These are phyloP conservation scores for Colletotrichum nymphaeae DNA, from an alignment of 2,329 filamentous ascomycete genomes.

Conservation along the genomic window DNA sequence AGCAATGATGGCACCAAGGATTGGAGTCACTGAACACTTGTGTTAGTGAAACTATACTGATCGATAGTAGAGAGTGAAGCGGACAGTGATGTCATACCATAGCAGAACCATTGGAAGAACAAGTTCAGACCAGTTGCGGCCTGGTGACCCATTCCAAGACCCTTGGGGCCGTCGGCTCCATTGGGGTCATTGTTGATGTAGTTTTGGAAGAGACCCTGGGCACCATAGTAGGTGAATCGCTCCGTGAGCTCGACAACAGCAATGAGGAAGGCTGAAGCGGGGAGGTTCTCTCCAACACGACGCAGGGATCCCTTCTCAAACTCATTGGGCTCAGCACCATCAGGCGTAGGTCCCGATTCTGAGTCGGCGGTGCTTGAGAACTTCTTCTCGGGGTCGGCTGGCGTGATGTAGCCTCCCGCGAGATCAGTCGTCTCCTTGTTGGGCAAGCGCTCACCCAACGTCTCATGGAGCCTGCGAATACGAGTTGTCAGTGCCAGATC, in stretches of 20 bases:
- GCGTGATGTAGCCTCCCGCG: conserved; percentile 39
- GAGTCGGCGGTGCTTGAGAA: conserved; percentile 31
- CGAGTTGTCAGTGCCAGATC: conserved; percentile 4
- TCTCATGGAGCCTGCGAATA: conserved; percentile 42
- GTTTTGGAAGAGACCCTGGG: conserved; percentile 66
- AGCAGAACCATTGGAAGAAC: conserved; percentile 66
- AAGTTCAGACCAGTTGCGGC: conserved; percentile 65
- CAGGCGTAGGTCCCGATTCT: conserved; percentile 47
- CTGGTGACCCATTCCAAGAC: conserved; percentile 65
- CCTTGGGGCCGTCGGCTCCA: conserved; percentile 56
- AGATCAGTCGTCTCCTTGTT: conserved; percentile 40
- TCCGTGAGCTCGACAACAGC: conserved; percentile 67
- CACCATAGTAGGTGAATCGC: conserved; percentile 69
- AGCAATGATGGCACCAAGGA: conserved; percentile 65
- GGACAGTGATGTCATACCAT: conserved; percentile 40
- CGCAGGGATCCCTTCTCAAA: conserved; percentile 62
- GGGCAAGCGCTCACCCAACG: conserved; percentile 41
- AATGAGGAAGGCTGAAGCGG: conserved; percentile 66
- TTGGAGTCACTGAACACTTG: conserved; percentile 47
- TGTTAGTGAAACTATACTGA: neutral
- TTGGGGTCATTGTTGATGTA: conserved; percentile 55
- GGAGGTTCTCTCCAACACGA: conserved; percentile 65
- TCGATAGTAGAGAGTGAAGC: no score
- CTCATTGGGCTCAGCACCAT: conserved; percentile 64
- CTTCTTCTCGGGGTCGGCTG: conserved; percentile 41